Conservation (phyloP, 2,329 filamentous ascomycete species). For the Aspergillus quadricinctus region DNA sequence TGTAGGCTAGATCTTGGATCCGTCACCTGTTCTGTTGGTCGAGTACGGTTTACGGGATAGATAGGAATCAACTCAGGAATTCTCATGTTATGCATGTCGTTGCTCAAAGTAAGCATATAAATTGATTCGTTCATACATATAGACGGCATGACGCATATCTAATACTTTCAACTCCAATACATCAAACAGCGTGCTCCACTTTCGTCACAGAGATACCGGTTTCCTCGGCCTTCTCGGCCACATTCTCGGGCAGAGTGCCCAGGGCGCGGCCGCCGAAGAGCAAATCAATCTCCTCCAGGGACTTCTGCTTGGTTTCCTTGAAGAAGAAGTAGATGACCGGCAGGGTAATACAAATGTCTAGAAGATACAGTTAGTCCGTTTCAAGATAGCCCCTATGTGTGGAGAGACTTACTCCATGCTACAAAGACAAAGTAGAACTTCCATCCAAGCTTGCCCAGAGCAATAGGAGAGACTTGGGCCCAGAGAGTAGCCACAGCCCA, state of each 20-base stretch:
- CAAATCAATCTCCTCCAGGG: slow-evolving; percentile 56
- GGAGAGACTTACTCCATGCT: slow-evolving; percentile 42
- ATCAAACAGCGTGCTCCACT: background rate
- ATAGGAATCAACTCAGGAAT: too few species aligned
- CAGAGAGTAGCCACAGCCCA: slow-evolving; percentile 58
- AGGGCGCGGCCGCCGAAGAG: slow-evolving; percentile 52
- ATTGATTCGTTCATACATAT: background rate
- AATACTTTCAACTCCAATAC: background rate
- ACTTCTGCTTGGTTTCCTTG: slow-evolving; percentile 51
- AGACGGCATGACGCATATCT: background rate
- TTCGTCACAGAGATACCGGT: background rate
- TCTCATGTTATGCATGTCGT: background rate
- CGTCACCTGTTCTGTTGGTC: background rate
- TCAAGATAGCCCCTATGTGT: too few species aligned
- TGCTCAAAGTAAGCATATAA: background rate
- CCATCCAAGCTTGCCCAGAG: slow-evolving; percentile 46
- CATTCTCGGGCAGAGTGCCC: slow-evolving; percentile 44
- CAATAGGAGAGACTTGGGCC: slow-evolving; percentile 55
- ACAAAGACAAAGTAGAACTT: slow-evolving; percentile 58
- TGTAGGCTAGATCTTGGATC: background rate
- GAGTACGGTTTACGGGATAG: too few species aligned
- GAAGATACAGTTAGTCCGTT: slow-evolving; percentile 1
- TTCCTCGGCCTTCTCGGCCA: background rate
- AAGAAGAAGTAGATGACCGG: slow-evolving; percentile 50
- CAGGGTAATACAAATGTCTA: slow-evolving; percentile 35